Conservation (phyloP, 2,329 filamentous ascomycete species). For the Paecilomyces niveus region DNA sequence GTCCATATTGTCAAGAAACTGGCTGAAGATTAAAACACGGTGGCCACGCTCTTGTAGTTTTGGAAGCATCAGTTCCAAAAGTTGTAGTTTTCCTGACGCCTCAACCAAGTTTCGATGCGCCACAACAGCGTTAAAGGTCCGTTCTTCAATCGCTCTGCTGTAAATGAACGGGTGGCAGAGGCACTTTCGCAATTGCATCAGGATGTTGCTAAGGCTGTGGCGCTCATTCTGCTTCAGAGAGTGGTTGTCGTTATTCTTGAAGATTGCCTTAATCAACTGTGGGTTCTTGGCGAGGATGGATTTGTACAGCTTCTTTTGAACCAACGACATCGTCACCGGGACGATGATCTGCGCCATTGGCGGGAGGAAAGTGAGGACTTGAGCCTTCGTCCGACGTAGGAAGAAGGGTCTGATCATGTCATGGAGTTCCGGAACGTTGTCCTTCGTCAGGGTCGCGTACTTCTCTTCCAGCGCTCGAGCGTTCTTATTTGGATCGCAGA, state of each 20-base stretch:
- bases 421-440: conserved; percentile 76
- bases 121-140: conserved; percentile 51
- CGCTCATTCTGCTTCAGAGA: conserved; percentile 61
- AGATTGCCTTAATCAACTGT: conserved; percentile 79
- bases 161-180: conserved; percentile 96
- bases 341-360: conserved; percentile 93
- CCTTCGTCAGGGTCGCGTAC: conserved; percentile 70
- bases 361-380: conserved; percentile 85
- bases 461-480: conserved; percentile 67
- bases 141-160: conserved; percentile 82
- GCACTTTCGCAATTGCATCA: conserved; percentile 91
- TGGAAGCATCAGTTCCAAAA: conserved; percentile 78
- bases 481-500: conserved; percentile 67
- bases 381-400: conserved; percentile 74
- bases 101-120: conserved; percentile 79
- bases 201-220: conserved; percentile 81
- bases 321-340: conserved; percentile 86
- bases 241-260: conserved; percentile 55
- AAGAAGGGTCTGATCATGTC: conserved; percentile 70
- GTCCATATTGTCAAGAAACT: conserved; percentile 80
- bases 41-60: conserved; percentile 81
- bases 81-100: conserved; percentile 79
- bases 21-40: conserved; percentile 89
- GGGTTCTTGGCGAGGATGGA: conserved; percentile 89
- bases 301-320: conserved; percentile 92